Base-by-base conservation (phyloP, 2,329 filamentous ascomycete species). In the Cladosporium sp. region DNA sequence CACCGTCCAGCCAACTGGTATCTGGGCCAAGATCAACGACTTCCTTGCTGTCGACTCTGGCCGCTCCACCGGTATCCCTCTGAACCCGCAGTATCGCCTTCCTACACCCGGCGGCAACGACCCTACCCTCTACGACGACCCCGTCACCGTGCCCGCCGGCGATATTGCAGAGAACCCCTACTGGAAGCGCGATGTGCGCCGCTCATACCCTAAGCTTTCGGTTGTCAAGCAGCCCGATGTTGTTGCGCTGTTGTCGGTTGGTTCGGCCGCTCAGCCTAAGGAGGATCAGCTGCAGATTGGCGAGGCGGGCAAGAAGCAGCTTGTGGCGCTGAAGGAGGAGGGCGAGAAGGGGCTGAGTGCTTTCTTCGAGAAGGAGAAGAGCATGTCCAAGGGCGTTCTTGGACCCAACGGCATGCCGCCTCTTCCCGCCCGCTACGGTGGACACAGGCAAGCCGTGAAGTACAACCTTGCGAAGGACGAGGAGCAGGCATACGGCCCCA, bases 101-200 rank as follows among this genome's bases (percentile, higher is more conserved):
- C 93, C 93, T 55, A 74, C 91, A 46, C 93, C 87, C 9, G 89
- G 87, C 59, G 78, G 76, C 60, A 76, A 82, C 64, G 84, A 89
- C 64, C 87, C 89, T 34, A 74, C 80, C 53, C 71, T 71, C 55
- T 93, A 92, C 75, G 82, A 87, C 69, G 89, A 95, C 69, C 87
- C 88, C 18, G 86, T 92, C 55, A 95, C 89, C 11, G 55, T 86
- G 0, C 89, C 89, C n/a, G 87, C 89, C 2, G 88, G 80, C 61
- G 89, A 95, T 69, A 84, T 95, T 63, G 89, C 89, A 64, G 88
- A 92, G 71, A 95, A 95, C 74, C 83, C 89, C 35, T 95, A 96
- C 77, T 98, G 90, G 89, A 95, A 95, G 79, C 90, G 93, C 65
- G 93, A 98, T 68, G 72, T 77, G 56, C 87, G 93, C 63, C 82